Conservation (phyloP, 2,329 filamentous ascomycete genomes). For the Coniochaeta prunicola region DNA sequence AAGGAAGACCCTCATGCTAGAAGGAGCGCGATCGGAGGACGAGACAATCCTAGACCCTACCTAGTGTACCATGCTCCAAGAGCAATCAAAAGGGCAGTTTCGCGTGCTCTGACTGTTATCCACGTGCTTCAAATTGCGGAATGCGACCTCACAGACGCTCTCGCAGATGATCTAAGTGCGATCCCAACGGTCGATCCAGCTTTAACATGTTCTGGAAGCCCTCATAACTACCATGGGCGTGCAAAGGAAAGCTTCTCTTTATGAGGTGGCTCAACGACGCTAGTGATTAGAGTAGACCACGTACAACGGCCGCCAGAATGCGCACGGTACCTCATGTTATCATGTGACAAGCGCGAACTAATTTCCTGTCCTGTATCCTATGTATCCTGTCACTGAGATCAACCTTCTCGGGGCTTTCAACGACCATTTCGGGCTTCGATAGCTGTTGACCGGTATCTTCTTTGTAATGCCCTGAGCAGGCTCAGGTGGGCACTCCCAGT, state of each 20-base stretch:
- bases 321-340: not conserved
- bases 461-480: not conserved
- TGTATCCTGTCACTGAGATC: not conserved
- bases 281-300: not conserved
- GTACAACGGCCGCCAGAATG: not conserved
- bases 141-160: constrained; percentile 1
- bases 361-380: not conserved
- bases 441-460: not conserved
- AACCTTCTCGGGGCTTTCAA: not conserved
- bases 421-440: not conserved
- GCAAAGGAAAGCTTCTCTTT: not conserved
- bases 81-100: no score
- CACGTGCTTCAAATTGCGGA: not conserved
- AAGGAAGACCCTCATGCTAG: not conserved
- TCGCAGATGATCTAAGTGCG: not conserved
- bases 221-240: not conserved
- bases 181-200: not conserved
- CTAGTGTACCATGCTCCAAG: no score
- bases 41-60: no score
- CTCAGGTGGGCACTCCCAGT: not conserved
- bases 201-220: not conserved
- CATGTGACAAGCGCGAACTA: not conserved
- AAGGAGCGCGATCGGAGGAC: not conserved
- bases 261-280: not conserved
- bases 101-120: not conserved